phyloP scores from a whole-genome alignment of 2,329 filamentous ascomycete genomes.

The Fusarium verticillioides region DNA sequence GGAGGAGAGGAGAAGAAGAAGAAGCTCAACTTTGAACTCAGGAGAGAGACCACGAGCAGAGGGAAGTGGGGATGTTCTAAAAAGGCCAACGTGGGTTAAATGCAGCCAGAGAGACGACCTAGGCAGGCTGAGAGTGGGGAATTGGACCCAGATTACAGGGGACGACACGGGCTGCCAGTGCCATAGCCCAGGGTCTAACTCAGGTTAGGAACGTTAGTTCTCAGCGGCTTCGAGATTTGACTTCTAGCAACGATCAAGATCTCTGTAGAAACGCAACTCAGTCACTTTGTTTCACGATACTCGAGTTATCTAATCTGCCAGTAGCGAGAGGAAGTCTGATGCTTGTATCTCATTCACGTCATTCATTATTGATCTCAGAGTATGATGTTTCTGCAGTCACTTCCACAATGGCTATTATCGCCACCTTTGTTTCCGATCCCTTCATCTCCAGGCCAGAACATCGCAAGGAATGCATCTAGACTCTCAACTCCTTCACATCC shows the following conservation, averaged over 20 bases:
- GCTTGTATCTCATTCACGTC: not conserved
- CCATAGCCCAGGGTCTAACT: conserved; percentile 14
- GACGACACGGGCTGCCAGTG: conserved; percentile 14
- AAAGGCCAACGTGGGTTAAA: conserved; percentile 47
- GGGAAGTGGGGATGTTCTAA: conserved; percentile 39
- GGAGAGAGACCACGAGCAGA: conserved; percentile 32
- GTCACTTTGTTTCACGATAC: not conserved
- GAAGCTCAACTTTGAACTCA: conserved; percentile 37
- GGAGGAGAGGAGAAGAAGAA: conserved; percentile 14
- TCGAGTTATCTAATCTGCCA: conserved; percentile 6
- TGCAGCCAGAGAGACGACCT: conserved; percentile 27
- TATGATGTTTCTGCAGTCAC: not conserved
- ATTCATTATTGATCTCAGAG: not conserved
- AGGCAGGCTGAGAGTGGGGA: conserved; percentile 31
- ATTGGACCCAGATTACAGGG: conserved; percentile 8
- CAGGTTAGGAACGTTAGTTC: not conserved
- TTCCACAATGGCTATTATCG: not conserved
- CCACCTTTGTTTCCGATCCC: not conserved
- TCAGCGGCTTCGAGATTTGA: conserved; percentile 6
- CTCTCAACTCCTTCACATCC: not conserved
- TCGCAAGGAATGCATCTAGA: not conserved
- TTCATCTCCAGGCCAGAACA: not conserved
- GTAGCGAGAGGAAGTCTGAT: not conserved
- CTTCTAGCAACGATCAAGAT: conserved; percentile 24
- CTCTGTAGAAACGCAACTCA: conserved; percentile 4